Percentiles rank a stretch among this genome's conserved stretches.
Evolutionary conservation across 345 rosid genomes (phyloP).

Genomic region (Eucalyptus fibrosa): DNA sequence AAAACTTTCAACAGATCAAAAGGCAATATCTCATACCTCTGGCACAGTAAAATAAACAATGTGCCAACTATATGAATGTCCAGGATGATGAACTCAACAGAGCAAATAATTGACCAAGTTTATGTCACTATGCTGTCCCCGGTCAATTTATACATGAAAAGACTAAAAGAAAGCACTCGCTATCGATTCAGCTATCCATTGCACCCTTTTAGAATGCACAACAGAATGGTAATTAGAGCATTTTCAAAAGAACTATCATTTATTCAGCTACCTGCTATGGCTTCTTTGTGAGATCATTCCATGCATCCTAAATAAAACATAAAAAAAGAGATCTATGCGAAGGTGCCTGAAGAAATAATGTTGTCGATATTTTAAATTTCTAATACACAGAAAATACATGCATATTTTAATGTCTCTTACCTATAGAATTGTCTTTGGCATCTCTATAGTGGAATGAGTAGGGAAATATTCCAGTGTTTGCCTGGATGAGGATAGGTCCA

Average conservation of each 20-base stretch:
- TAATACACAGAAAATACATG: not conserved
- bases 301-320: not conserved
- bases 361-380: not conserved
- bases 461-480: slow-evolving; percentile 73
- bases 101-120: not conserved
- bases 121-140: not conserved
- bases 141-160: not conserved
- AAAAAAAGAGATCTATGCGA: not conserved
- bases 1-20: not conserved
- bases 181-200: not conserved
- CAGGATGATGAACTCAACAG: not conserved
- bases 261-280: not conserved
- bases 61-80: not conserved
- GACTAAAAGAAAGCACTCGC: not conserved
- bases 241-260: not conserved
- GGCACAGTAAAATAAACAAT: not conserved
- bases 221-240: not conserved
- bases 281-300: not conserved
- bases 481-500: slow-evolving; percentile 21
- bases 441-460: slow-evolving; percentile 27
- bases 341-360: not conserved
- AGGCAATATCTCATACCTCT: not conserved
- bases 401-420: slow-evolving; percentile 20
- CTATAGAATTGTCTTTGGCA: slow-evolving; percentile 43
- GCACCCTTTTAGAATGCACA: not conserved